These are phyloP conservation scores for Termitomyces sp. DNA, from an alignment of 1,284 basidiomycete species.

Conservation along the genomic window DNA sequence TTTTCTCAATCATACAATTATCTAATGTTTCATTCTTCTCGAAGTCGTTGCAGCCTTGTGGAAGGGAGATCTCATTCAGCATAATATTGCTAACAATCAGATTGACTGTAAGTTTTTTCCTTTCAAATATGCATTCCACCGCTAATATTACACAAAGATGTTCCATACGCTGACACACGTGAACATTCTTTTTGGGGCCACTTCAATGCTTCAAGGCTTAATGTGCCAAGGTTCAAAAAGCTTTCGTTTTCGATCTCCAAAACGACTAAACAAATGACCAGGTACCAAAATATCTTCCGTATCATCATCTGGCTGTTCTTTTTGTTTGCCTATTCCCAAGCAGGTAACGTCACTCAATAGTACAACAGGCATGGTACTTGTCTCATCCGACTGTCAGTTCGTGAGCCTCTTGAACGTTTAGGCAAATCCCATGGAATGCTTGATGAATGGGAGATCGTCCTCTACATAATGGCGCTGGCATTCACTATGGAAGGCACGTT, in stretches of 20 bases:
- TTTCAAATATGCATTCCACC: background rate
- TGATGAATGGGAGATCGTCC: slow-evolving; percentile 72
- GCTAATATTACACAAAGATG: slow-evolving; percentile 37
- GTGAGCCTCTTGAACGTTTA: slow-evolving; percentile 64
- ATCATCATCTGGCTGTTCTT: slow-evolving; percentile 83
- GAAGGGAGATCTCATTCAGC: slow-evolving; percentile 79
- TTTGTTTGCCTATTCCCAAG: slow-evolving; percentile 81
- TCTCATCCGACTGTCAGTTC: slow-evolving; percentile 39
- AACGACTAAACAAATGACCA: slow-evolving; percentile 20
- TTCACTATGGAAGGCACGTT: slow-evolving; percentile 72
- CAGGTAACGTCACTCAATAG: slow-evolving; percentile 42
- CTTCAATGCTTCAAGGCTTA: slow-evolving; percentile 73
- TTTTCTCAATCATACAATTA: background rate
- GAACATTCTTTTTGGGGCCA: slow-evolving; percentile 61
- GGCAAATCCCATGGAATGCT: slow-evolving; percentile 45
- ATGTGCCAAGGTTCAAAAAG: slow-evolving; percentile 67
- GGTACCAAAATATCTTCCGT: slow-evolving; percentile 75
- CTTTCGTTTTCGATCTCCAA: slow-evolving; percentile 16
- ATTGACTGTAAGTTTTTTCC: slow-evolving; percentile 56
- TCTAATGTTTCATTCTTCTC: background rate
- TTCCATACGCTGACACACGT: slow-evolving; percentile 50
- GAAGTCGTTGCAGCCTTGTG: slow-evolving; percentile 71
- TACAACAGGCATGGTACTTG: slow-evolving; percentile 13
- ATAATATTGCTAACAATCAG: slow-evolving; percentile 62
- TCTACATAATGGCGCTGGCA: slow-evolving; percentile 74